Evolutionary conservation across 768 basidiomycete species (phyloP), one percentile per base, ranked within the genome.

Genomic region (Lactarius pseudohatsudake): DNA sequence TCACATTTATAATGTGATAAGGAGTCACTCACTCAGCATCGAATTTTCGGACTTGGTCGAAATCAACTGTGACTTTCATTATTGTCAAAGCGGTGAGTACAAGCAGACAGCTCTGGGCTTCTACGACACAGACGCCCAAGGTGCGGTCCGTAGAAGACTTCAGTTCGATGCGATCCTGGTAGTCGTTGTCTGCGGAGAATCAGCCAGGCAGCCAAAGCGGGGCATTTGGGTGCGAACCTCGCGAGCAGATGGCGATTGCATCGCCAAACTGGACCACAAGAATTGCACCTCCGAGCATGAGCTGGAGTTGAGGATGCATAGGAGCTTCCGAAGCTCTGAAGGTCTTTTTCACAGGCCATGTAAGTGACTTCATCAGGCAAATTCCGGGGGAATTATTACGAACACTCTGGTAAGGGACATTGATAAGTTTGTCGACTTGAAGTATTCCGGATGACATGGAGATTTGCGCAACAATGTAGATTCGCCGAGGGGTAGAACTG

Each of bases 391-490:
- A 15, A 45, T 38, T 16, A 15, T 61, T 1, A 78, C 87, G 72
- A 70, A 92, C 91, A 65, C 86, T 87, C 75, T 92, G 87, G 72
- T 92, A 92, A 8, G 91, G 91, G 13, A 93, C 86, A 40, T 79
- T 80, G 50, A 79, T 82, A 43, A 89, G 77, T 20, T 78, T 79
- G 40, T 82, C 75, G 16, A 87, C 80, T 30, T 75, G 72, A 74
- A 87, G 83, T 2, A 70, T 68, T 13, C 80, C 81, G 5, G 77
- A 76, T 28, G 74, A 68, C 61, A 77, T 73, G n/a, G 81, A 76
- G 18, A 91, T 72, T 61, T 81, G 81, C 18, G 84, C 78, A 50
- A 91, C 76, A 13, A 87, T 85, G 75, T 92, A 92, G 41, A 87
- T 81, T 55, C 90, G 81, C 55, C 86, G 81, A 61, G 88, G 82